A percentile compares a stretch with the other conserved stretches of the same genome.
Conservation (phyloP, 2,329 filamentous ascomycete genomes). For the Diaporthe helianthi region DNA sequence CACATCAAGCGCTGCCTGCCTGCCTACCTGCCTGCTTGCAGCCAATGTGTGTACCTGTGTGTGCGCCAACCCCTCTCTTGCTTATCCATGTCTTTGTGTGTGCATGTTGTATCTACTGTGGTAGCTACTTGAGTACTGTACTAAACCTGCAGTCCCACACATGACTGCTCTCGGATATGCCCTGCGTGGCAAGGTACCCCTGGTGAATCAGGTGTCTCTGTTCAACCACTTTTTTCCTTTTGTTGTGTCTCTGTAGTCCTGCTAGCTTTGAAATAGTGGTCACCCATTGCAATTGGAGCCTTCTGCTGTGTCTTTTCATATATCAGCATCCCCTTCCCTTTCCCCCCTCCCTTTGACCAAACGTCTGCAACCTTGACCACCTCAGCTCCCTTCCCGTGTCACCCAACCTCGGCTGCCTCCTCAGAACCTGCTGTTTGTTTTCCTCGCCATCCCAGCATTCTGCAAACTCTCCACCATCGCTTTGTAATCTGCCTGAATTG, state of each 20-base stretch:
- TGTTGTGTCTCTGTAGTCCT: constrained; percentile 20
- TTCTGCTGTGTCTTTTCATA: background rate
- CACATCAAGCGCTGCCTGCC: no score
- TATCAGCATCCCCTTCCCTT: constrained; percentile 27
- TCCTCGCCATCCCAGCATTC: background rate
- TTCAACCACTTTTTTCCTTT: constrained; percentile 18
- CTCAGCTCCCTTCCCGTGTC: constrained; percentile 9
- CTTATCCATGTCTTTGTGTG: constrained; percentile 2
- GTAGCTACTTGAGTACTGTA: background rate
- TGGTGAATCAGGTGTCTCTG: constrained; percentile 22
- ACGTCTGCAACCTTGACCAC: constrained; percentile 10
- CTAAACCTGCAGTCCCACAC: background rate
- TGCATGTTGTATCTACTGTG: no score
- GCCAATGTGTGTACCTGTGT: constrained; percentile 15
- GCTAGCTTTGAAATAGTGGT: constrained; percentile 8
- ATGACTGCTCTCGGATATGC: constrained; percentile 16
- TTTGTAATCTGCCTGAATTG: constrained; percentile 29
- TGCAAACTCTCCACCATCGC: constrained; percentile 26
- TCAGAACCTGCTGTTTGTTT: constrained; percentile 10
- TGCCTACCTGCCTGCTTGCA: background rate
- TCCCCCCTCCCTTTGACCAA: constrained; percentile 11
- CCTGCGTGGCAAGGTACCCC: constrained; percentile 19
- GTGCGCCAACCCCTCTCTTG: background rate
- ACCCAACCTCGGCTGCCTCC: background rate
- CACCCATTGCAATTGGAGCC: constrained; percentile 19